Conservation (phyloP, 768 basidiomycete genomes). For the Hydnum rufescens region DNA sequence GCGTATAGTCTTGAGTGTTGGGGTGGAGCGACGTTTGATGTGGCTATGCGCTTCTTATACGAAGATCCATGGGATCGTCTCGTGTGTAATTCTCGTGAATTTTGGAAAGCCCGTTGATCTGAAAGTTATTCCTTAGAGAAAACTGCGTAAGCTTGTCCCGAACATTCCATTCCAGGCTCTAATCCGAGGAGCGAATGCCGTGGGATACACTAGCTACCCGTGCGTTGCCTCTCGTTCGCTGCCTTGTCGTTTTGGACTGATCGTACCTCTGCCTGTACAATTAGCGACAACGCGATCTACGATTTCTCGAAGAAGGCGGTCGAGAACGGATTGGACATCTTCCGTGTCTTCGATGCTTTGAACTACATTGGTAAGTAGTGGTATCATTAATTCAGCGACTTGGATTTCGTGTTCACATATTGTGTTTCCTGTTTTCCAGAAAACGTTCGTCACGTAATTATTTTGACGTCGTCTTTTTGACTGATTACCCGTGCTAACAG, state of each 20-base stretch:
- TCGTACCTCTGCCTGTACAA: too few relatives aligned
- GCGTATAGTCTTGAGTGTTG: conserved; percentile 96
- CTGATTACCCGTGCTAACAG: conserved; percentile 23
- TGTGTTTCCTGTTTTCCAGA: conserved; percentile 26
- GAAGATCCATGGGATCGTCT: conserved; percentile 99
- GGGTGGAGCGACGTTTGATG: conserved; percentile 98
- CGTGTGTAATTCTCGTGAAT: conserved; percentile 24
- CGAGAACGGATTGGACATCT: conserved; percentile 98
- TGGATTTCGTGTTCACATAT: background rate
- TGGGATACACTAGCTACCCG: conserved; percentile 98
- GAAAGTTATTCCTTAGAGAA: conserved; percentile 35
- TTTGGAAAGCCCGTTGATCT: too few relatives aligned
- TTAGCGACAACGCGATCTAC: conserved; percentile 92
- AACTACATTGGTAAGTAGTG: conserved; percentile 77
- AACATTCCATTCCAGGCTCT: conserved; percentile 98
- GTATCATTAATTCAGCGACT: background rate
- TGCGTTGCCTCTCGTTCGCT: conserved; percentile 21
- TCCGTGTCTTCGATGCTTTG: conserved; percentile 97
- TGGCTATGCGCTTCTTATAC: conserved; percentile 97
- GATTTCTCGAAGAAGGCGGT: conserved; percentile 99
- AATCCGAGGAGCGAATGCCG: conserved; percentile 96
- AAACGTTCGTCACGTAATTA: conserved; percentile 28
- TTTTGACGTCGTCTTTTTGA: background rate
- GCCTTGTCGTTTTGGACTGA: background rate
- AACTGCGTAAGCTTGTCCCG: conserved; percentile 84